phyloP scores from a whole-genome alignment of 2,329 filamentous ascomycete genomes.

The Apiospora aurea region DNA sequence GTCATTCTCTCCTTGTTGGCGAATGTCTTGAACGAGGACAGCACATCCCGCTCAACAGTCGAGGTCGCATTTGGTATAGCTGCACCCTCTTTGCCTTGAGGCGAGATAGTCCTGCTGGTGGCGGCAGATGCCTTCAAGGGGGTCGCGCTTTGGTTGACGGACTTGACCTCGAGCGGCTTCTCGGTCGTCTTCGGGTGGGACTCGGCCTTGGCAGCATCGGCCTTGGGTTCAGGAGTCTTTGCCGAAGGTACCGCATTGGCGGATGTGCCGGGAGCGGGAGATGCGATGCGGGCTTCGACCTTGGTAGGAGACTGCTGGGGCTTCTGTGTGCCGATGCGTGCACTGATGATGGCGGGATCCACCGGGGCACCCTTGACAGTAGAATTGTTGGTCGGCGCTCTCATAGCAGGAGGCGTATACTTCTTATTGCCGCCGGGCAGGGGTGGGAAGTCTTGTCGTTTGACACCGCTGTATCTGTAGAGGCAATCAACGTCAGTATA shows the following conservation, averaged over 20 bases:
- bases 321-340: conserved; percentile 69
- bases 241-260: conserved; percentile 33
- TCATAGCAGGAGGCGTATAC: conserved; percentile 89
- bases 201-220: conserved; percentile 42
- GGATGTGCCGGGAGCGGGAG: conserved; percentile 32
- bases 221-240: conserved; percentile 44
- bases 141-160: conserved; percentile 35
- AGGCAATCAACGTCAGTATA: conserved; percentile 25
- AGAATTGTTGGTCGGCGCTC: conserved; percentile 77
- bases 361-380: conserved; percentile 79
- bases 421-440: conserved; percentile 68
- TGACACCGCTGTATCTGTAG: conserved; percentile 86
- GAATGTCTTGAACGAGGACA: conserved; percentile 70
- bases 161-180: conserved; percentile 37
- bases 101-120: conserved; percentile 51
- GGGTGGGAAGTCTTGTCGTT: conserved; percentile 76
- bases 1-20: conserved; percentile 62
- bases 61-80: conserved; percentile 61
- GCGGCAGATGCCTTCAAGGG: conserved; percentile 45
- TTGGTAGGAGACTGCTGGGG: conserved; percentile 49
- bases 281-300: conserved; percentile 37
- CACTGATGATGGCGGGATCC: conserved; percentile 89
- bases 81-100: conserved; percentile 46
- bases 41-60: conserved; percentile 68
- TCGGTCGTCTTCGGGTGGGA: conserved; percentile 36